A percentile compares a stretch with the other conserved stretches of the same genome.
These are phyloP conservation scores for Chlamydomonas urium DNA, from an alignment of 139 green algal species.

Conservation along the genomic window DNA sequence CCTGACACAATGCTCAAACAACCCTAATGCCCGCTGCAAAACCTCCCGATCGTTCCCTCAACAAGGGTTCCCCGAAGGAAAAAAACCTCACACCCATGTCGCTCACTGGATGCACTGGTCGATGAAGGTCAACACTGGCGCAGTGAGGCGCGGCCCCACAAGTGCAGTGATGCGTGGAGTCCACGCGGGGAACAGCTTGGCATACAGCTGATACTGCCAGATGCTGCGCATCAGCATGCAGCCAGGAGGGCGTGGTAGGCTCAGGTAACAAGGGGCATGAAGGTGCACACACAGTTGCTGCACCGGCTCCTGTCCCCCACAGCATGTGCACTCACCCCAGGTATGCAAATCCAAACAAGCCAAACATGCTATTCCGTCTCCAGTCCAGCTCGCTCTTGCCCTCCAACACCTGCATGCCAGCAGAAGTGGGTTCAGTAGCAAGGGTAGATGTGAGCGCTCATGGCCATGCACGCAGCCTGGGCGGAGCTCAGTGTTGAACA, in stretches of 20 bases:
- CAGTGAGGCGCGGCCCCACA: slow-evolving; percentile 64
- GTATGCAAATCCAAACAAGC: too few species aligned
- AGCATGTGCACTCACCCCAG: too few species aligned
- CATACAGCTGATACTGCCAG: slow-evolving; percentile 89
- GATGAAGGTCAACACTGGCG: slow-evolving; percentile 78
- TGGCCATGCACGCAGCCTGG: too few species aligned
- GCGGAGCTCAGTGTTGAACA: too few species aligned
- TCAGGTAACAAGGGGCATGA: not conserved
- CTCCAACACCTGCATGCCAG: too few species aligned
- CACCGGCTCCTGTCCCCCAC: too few species aligned
- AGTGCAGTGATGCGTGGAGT: slow-evolving; percentile 59
- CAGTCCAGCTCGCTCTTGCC: too few species aligned
- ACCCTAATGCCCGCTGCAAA: not conserved
- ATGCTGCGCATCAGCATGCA: slow-evolving; percentile 4
- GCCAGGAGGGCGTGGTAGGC: not conserved
- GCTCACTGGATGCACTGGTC: slow-evolving; percentile 79
- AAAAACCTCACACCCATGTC: not conserved
- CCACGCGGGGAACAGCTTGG: slow-evolving; percentile 71
- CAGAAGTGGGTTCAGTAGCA: too few species aligned
- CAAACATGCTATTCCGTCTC: too few species aligned
- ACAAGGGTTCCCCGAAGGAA: not conserved
- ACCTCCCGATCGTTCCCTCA: not conserved
- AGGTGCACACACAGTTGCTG: not conserved
- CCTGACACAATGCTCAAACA: not conserved
- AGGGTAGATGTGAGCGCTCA: too few species aligned